Base-by-base conservation (phyloP, 2,329 filamentous ascomycete genomes). In the Fusarium guadeloupense region DNA sequence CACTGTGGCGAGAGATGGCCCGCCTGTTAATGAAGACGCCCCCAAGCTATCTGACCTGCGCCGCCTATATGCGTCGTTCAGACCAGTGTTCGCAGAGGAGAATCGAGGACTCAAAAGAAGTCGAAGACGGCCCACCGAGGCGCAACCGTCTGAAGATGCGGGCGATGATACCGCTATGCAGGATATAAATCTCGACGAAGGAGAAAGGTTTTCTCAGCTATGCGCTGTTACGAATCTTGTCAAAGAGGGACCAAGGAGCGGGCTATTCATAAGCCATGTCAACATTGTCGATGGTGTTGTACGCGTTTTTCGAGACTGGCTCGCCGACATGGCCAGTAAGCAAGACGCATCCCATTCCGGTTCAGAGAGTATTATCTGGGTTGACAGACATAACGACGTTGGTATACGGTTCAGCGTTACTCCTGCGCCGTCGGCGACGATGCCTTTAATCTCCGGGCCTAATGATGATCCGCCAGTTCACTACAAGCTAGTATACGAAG, bases 151-250 rank as follows among this genome's bases (percentile, higher is more conserved):
- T 10, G 61, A 65, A 2, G 46, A 64, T 25, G 35, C 19, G 3
- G 67, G 71, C 25, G 74, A 77, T 23, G 77, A 81, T 21, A 73
- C 79, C 8, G 83, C 89, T 2, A 82, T 78, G 13, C 84, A 90
- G 54, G 83, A 83, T 9, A 72, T 94, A 35, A 79, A 80, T 39
- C 78, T 95, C 2, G 91, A 93, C 62, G 83, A 83, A 2, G 83
- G 86, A 59, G 90, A 93, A 74, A 77, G 87, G 16, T 93, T 94
- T 71, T 87, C 88, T 1, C 91, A 95, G 74, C 81, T 95, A 10
- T 89, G 89, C 70, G 83, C 86, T 6, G 80, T 85, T 20, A 85
- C 85, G 8, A 91, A 88, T 68, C 75, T 96, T 31, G 87, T 92
- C 57, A 88, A 88, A 70, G 78, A 86, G 25, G 85, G 87, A 1